These are phyloP conservation scores for Dissophora ornata DNA, from an alignment of 192 early-diverging fungal species.

Conservation along the genomic window DNA sequence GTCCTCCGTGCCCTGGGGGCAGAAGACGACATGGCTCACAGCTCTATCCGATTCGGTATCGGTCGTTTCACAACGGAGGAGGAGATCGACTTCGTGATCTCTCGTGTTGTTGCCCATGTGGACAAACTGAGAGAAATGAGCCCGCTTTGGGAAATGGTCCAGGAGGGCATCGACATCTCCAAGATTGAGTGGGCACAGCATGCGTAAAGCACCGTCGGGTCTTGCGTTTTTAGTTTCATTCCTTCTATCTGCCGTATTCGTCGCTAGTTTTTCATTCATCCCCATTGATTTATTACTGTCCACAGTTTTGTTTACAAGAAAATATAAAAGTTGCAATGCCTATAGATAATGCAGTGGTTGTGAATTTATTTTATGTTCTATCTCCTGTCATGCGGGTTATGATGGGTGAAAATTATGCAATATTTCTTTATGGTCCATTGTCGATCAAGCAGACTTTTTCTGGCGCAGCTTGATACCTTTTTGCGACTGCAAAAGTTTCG, in stretches of 20 bases:
- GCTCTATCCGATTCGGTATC: conserved; percentile 94
- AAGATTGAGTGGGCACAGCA: conserved; percentile 56
- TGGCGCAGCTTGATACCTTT: conserved; percentile 54
- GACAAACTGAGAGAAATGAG: conserved; percentile 93
- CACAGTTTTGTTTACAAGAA: too few relatives aligned
- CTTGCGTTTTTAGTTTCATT: background rate
- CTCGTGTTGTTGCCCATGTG: conserved; percentile 84
- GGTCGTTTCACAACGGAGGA: conserved; percentile 96
- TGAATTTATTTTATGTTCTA: too few relatives aligned
- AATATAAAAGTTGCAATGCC: too few relatives aligned
- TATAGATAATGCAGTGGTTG: too few relatives aligned
- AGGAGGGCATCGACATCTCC: conserved; percentile 53
- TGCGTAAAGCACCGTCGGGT: conserved; percentile 16
- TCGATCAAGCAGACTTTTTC: conserved; percentile 7
- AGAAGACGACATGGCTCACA: conserved; percentile 96
- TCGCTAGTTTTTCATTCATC: too few relatives aligned
- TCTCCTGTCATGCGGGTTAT: too few relatives aligned
- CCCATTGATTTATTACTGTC: too few relatives aligned
- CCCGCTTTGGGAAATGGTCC: conserved; percentile 97
- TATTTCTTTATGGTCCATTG: too few relatives aligned
- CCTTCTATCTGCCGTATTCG: too few relatives aligned
- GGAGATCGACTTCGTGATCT: conserved; percentile 92
- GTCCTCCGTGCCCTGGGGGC: conserved; percentile 97
- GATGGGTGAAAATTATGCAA: too few relatives aligned
- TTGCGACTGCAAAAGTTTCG: conserved; percentile 45